A percentile compares a stretch with the other conserved stretches of the same genome.
phyloP scores from a whole-genome alignment of 805 yeast genomes.

The Hanseniaspora meyeri region DNA sequence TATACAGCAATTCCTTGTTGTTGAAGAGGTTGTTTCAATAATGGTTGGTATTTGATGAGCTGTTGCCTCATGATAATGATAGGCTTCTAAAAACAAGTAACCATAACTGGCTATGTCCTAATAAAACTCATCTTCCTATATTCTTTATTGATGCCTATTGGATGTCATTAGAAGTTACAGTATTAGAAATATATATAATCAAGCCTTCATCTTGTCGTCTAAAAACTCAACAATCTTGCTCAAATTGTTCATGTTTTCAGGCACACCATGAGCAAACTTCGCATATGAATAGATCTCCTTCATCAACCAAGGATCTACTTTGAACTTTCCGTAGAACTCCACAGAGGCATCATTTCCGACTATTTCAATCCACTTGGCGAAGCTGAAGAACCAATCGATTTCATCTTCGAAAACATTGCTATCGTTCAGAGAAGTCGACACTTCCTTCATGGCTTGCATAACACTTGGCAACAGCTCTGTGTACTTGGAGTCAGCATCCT shows the following conservation, averaged over 20 bases:
- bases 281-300: not conserved
- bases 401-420: constrained; percentile 8
- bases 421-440: not conserved
- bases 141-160: no score
- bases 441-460: not conserved
- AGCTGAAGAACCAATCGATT: constrained; percentile 12
- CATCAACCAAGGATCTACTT: constrained; percentile 4
- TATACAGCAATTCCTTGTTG: not conserved
- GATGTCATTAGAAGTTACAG: no score
- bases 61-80: no score
- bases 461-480: not conserved
- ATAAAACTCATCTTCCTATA: no score
- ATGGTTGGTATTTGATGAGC: no score
- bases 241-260: not conserved
- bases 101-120: no score
- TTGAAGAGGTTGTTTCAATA: no score
- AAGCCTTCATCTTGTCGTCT: not conserved
- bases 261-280: not conserved
- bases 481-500: not conserved
- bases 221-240: not conserved
- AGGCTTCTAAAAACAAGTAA: no score
- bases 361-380: not conserved
- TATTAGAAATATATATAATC: not conserved
- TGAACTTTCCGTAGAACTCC: not conserved
- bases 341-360: not conserved